Evolutionary conservation across 441 rosid species (phyloP), one percentile per base, ranked within the genome.

Genomic region (Eruca vesicaria): DNA sequence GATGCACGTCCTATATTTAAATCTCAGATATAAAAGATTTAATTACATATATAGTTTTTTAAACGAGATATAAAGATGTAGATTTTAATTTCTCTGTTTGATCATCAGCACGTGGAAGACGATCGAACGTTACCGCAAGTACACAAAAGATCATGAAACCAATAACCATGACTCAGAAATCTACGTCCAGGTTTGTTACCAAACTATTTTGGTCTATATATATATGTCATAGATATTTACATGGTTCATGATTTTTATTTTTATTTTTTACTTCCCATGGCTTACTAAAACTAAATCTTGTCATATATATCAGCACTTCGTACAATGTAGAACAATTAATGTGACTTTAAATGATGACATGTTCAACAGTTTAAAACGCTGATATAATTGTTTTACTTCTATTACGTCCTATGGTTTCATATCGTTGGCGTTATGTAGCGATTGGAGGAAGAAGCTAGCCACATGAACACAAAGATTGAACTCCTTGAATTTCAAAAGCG

Each of bases 381-480:
- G n/a, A n/a, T n/a, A n/a, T n/a, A n/a, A n/a, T n/a, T n/a, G n/a
- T n/a, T 14, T 50, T 50, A 32, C 11, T 32, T 50, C 21, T 45
- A 26, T 50, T 59, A 43, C 41, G 26, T 71, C 7, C 16, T 29
- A 33, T 21, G 33, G 20, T 63, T 68, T 68, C 8, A 41, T 20
- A 12, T 31, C 53, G 41, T 53, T 41, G 52, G 69, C 6, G 6
- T 68, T 38, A 68, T 86, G 90, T 84, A 90, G 97, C 83, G 76
- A 68, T 29, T 83, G 58, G 83, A 73, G 82, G 38, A 72, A 7
- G 93, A 88, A 79, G 74, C 85, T 32, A 81, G 60, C 62, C 74
- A 61, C 60, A 74, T 89, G 87, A 76, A 62, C 16, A 78, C 74
- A 83, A 81, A 73, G 86, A 86, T 93, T 57, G 89, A 86, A 69